phyloP scores from a whole-genome alignment of 2,329 filamentous ascomycete species.

The Venturia asperata region DNA sequence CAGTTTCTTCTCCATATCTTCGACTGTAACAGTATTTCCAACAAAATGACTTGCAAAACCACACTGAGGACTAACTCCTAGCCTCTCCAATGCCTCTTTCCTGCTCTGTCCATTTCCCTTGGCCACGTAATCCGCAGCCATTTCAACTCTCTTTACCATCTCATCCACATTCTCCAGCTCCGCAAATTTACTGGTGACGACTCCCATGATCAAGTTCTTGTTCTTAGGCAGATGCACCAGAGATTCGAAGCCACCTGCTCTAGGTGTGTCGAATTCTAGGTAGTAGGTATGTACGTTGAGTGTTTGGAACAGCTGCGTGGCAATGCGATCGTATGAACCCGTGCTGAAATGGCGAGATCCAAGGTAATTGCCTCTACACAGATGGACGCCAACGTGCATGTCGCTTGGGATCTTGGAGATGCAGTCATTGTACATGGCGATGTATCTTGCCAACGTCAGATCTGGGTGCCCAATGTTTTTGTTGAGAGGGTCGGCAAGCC shows the following conservation, averaged over 20 bases:
- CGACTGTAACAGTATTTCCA: slow-evolving; percentile 17
- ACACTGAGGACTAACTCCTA: slow-evolving; percentile 65
- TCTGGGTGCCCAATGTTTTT: slow-evolving; percentile 10
- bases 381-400: slow-evolving; percentile 57
- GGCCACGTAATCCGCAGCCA: slow-evolving; percentile 58
- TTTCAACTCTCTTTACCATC: slow-evolving; percentile 41
- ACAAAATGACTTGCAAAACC: slow-evolving; percentile 42
- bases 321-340: slow-evolving; percentile 42
- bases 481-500: slow-evolving; percentile 20
- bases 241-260: slow-evolving; percentile 43
- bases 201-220: slow-evolving; percentile 43
- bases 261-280: slow-evolving; percentile 41
- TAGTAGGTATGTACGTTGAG: slow-evolving; percentile 37
- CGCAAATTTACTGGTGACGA: slow-evolving; percentile 42
- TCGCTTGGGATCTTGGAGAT: slow-evolving; percentile 57
- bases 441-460: slow-evolving; percentile 58
- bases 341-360: slow-evolving; percentile 42
- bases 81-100: slow-evolving; percentile 61
- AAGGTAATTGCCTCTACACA: slow-evolving; percentile 41
- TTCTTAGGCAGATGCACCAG: slow-evolving; percentile 38
- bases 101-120: slow-evolving; percentile 57
- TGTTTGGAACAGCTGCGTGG: slow-evolving; percentile 36
- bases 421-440: slow-evolving; percentile 68
- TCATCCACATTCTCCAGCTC: slow-evolving; percentile 40
- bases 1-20: slow-evolving; percentile 18